phyloP scores from a whole-genome alignment of 768 basidiomycete species.

The Hygrocybe punicea region DNA sequence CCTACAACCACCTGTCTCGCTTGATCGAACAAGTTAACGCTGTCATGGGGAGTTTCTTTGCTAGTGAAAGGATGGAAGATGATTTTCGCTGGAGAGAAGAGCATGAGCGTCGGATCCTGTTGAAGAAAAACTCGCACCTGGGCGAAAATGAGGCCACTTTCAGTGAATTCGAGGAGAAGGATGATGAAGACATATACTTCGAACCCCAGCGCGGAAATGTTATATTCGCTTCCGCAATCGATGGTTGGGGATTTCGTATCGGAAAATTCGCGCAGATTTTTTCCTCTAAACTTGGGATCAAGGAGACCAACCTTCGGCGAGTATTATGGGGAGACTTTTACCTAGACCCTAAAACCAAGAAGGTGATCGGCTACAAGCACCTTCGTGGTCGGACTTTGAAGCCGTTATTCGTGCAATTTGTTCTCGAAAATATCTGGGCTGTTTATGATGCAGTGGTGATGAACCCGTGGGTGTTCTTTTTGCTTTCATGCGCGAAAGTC shows the following conservation, averaged over 20 bases:
- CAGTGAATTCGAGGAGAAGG: conserved; percentile 85
- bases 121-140: conserved; percentile 66
- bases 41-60: conserved; percentile 96
- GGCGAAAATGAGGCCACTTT: conserved; percentile 60
- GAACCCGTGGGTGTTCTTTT: conserved; percentile 69
- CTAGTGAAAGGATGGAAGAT: conserved; percentile 94
- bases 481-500: neutral
- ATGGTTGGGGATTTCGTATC: conserved; percentile 96
- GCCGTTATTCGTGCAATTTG: conserved; percentile 95
- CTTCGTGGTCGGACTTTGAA: conserved; percentile 83
- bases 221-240: conserved; percentile 91
- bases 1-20: conserved; percentile 89
- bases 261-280: conserved; percentile 93
- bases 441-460: conserved; percentile 88
- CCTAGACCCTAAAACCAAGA: conserved; percentile 93
- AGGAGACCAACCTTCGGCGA: conserved; percentile 77
- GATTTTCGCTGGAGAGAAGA: conserved; percentile 93
- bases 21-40: conserved; percentile 97
- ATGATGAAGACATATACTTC: conserved; percentile 97
- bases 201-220: conserved; percentile 95
- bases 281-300: conserved; percentile 84
- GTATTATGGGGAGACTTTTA: conserved; percentile 98
- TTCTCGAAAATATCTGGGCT: conserved; percentile 96
- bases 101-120: conserved; percentile 74
- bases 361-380: conserved; percentile 87